Percentiles rank a stretch among this genome's conserved stretches.
Conservation (phyloP, 106 monocot species). For the Allium sativum region DNA sequence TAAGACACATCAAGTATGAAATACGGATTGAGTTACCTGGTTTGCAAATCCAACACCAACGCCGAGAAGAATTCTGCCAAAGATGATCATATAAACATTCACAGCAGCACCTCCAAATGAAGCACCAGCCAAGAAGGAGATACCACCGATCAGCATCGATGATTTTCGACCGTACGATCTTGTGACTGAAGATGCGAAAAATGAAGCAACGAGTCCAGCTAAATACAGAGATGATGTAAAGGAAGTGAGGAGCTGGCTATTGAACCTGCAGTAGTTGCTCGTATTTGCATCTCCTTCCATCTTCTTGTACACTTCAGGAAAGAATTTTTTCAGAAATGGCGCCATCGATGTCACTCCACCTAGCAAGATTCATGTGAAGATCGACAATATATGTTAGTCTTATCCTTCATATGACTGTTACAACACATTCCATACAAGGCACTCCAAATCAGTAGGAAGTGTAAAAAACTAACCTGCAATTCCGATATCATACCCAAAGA, state of each 20-base stretch:
- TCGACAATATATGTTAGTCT: not conserved
- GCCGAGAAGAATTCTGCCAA: conserved; percentile 39
- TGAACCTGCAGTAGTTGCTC: conserved; percentile 39
- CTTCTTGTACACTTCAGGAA: conserved; percentile 17
- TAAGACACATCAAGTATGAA: too few relatives aligned
- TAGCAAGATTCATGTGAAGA: not conserved
- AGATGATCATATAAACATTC: conserved; percentile 37
- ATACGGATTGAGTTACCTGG: conserved; percentile 21
- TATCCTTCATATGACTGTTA: not conserved
- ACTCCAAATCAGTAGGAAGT: not conserved
- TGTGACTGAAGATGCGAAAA: conserved; percentile 26
- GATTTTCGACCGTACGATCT: conserved; percentile 10
- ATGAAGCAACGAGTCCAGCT: conserved; percentile 23
- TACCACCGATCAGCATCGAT: conserved; percentile 24
- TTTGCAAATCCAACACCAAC: conserved; percentile 51
- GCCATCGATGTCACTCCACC: conserved; percentile 34
- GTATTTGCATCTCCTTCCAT: conserved; percentile 13
- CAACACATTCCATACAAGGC: not conserved
- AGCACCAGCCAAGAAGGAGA: conserved; percentile 28
- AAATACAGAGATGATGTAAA: conserved; percentile 39
- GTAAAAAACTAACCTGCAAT: conserved; percentile 10
- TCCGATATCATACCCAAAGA: conserved; percentile 18
- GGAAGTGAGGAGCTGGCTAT: conserved; percentile 23
- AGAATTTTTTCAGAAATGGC: conserved; percentile 34
- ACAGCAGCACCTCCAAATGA: conserved; percentile 24